A percentile compares a stretch with the other conserved stretches of the same genome.
phyloP scores from a whole-genome alignment of 2,329 filamentous ascomycete species.

The Alternaria sp. region DNA sequence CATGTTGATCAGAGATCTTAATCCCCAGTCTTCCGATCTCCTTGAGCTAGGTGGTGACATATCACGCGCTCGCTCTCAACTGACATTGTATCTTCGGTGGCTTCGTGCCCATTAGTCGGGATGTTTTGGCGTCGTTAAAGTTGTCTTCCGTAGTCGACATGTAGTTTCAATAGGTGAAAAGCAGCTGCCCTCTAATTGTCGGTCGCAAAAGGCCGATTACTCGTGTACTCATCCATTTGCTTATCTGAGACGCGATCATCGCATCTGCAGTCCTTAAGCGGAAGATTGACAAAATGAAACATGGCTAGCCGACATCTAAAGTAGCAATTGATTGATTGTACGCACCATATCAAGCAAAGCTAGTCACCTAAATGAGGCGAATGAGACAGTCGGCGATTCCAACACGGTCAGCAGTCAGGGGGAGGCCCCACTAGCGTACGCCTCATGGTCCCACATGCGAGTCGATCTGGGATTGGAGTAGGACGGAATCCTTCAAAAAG shows the following conservation, averaged over 20 bases:
- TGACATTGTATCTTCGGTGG: not conserved
- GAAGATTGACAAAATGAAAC: slow-evolving; percentile 6
- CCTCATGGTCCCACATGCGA: slow-evolving; percentile 40
- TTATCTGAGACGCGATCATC: slow-evolving; percentile 5
- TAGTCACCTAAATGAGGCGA: slow-evolving; percentile 12
- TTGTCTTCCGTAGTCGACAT: no score
- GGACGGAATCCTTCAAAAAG: slow-evolving; percentile 23
- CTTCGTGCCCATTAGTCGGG: not conserved
- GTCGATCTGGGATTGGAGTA: slow-evolving; percentile 22
- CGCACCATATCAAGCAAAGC: slow-evolving; percentile 6
- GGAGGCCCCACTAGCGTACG: slow-evolving; percentile 39
- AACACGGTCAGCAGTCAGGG: slow-evolving; percentile 22
- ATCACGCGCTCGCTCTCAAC: not conserved
- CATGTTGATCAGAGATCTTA: not conserved
- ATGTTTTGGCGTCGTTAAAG: no score
- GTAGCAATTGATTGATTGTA: slow-evolving; percentile 19
- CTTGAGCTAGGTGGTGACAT: not conserved
- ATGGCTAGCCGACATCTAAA: slow-evolving; percentile 12
- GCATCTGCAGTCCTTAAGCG: slow-evolving; percentile 3
- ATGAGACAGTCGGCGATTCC: slow-evolving; percentile 17
- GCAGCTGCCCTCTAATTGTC: no score
- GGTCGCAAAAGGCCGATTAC: not conserved
- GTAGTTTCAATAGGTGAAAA: no score
- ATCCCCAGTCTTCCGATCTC: not conserved
- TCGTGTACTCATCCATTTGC: not conserved